These are phyloP conservation scores for Epichloe sp. DNA, from an alignment of 2,329 filamentous ascomycete genomes.

Conservation along the genomic window DNA sequence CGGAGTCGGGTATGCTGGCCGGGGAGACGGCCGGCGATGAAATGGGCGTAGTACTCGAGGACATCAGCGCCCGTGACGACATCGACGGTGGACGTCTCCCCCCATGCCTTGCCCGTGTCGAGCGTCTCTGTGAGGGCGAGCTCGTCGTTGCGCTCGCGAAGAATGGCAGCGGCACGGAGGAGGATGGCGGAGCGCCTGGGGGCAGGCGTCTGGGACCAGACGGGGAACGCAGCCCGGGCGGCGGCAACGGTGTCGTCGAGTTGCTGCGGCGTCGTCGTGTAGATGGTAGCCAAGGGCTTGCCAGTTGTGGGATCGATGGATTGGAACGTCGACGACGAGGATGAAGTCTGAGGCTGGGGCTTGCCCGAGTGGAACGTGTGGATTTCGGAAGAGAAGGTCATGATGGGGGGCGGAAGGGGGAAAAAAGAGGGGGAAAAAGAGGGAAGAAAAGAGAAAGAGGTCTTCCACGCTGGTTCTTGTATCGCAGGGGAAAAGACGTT, in stretches of 20 bases:
- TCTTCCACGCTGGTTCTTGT: no score
- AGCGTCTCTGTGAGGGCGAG: constrained; percentile 69
- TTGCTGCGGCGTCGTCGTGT: constrained; percentile 52
- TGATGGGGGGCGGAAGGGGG: constrained; percentile 4
- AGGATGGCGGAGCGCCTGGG: constrained; percentile 65
- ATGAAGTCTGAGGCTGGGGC: constrained; percentile 42
- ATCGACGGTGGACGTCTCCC: constrained; percentile 80
- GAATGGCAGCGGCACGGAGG: constrained; percentile 58
- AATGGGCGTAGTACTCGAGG: constrained; percentile 73
- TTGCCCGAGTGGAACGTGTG: constrained; percentile 67
- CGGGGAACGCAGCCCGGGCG: constrained; percentile 56
- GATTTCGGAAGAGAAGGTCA: constrained; percentile 25
- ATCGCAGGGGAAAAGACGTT: no score
- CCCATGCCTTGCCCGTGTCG: constrained; percentile 77
- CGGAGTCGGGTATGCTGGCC: constrained; percentile 66
- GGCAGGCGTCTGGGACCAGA: constrained; percentile 66
- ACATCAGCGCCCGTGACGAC: constrained; percentile 74
- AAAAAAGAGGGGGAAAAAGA: no score
- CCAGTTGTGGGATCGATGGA: constrained; percentile 63
- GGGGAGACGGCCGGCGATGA: constrained; percentile 67
- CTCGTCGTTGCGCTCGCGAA: constrained; percentile 65
- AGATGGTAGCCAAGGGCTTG: constrained; percentile 55
- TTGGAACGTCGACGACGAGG: constrained; percentile 50
- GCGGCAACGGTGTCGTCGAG: constrained; percentile 61
- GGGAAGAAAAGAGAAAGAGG: no score